Evolutionary conservation across 371 early-diverging fungal species (phyloP), one percentile per base, ranked within the genome.

Genomic region (Mucor sp.): DNA sequence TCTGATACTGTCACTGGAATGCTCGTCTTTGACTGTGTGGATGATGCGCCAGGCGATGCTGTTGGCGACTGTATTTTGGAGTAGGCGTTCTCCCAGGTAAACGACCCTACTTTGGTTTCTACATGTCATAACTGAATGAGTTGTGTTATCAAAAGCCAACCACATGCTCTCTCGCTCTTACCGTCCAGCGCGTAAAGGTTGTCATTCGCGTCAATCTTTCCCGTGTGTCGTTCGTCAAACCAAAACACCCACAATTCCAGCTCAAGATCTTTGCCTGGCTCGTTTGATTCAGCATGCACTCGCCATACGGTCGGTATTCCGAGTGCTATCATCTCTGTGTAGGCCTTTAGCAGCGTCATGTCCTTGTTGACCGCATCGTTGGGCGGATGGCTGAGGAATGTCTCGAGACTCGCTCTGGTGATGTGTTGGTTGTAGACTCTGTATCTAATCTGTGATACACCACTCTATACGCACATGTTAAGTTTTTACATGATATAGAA

Each of bases 211-310:
- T 82, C 82, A 27, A 82, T 76, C 15, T 66, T 65, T 3, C 80
- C 80, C 12, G 82, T 82, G 25, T 80, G 82, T 41, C 77, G 69
- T 37, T 82, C 82, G 57, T 82, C 82, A 56, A 82, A 80, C 82
- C 82, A 82, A 72, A 82, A 82, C 3, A 82, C 82, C 82, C 82
- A 82, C 23, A 82, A 56, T 58, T 82, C 80, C 4, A 80, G 59
- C 4, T 67, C 48, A 57, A 65, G 4, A 8, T 60, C 61, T 27
- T 60, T 63, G 33, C 63, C 71, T 30, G 61, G 44, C n/a, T 60
- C 53, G 19, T 32, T 41, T 14, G 58, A 28, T 28, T 67, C 57
- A 9, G 62, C 37, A 57, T 47, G n/a, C 28, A 69, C 53, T 59
- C 69, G 50, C 83, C 83, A 82, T 23, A 74, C 53, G 5, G 70